Evolutionary conservation across 2,329 filamentous ascomycete genomes (phyloP), one percentile per base, ranked within the genome.

Genomic region (Colletotrichum tropicale): DNA sequence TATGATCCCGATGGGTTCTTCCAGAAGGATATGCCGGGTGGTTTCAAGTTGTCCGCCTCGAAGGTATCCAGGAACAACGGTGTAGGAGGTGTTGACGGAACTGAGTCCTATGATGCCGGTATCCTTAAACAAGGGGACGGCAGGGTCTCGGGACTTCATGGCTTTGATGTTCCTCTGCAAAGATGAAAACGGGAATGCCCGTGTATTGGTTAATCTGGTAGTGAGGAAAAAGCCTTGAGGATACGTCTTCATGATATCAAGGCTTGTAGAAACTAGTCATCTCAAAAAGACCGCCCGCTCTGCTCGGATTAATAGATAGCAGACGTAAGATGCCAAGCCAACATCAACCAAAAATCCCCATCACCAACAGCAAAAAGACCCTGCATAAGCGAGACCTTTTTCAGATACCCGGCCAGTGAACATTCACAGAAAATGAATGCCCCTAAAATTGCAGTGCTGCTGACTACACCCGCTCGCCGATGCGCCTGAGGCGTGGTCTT

Each of bases 101-200:
- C 0, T 8, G 2, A 21, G n/a, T 13, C 2, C 1, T 13, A 52
- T 0, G 43, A 52, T 0, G 43, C 43, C 2, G n/a, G n/a, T 5
- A 52, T 52, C 10, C 0, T 52, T 2, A 13, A 8, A 2, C 10
- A 52, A 0, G 43, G 6, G 6, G n/a, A 5, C n/a, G 10, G 2
- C 1, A 48, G 43, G 2, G n/a, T 48, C 3, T 21, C 10, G 43
- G n/a, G 43, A 3, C 4, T 48, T 48, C 6, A 9, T 48, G 43
- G 18, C 9, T 48, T 13, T 21, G 43, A 48, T 21, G 18, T 3
- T 4, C 6, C 18, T 0, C 2, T 21, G 43, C 2, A 48, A 48
- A 21, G 43, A 48, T 48, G 0, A 48, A 48, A 48, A 8, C 43
- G 6, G 0, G 18, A 48, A 48, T 21, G n/a, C n/a, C 10, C 0